Conservation (phyloP, 1,284 basidiomycete species). For the Porphyrellus sp. region DNA sequence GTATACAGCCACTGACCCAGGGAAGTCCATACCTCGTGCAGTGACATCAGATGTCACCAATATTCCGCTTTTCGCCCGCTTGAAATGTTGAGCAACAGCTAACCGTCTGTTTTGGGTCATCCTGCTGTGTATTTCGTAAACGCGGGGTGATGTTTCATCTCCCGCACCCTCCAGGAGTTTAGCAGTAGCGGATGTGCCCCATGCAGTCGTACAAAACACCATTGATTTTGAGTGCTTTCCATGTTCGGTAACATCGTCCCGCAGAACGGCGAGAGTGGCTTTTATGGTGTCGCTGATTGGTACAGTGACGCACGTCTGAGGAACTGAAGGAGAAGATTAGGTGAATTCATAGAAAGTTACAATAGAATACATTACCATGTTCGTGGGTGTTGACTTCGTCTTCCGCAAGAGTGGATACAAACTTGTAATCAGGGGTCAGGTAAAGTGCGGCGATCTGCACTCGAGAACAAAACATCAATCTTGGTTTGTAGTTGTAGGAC, state of each 20-base stretch:
- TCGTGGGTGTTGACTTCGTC: slow-evolving; percentile 66
- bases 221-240: slow-evolving; percentile 42
- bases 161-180: slow-evolving; percentile 40
- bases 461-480: slow-evolving; percentile 13
- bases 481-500: no score
- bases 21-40: slow-evolving; percentile 87
- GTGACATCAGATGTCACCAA: slow-evolving; percentile 91
- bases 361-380: slow-evolving; percentile 42
- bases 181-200: slow-evolving; percentile 55
- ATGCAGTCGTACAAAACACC: slow-evolving; percentile 69
- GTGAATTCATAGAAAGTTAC: background rate
- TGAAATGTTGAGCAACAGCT: slow-evolving; percentile 52
- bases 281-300: slow-evolving; percentile 46
- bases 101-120: slow-evolving; percentile 45
- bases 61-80: slow-evolving; percentile 42
- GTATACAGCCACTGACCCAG: slow-evolving; percentile 50
- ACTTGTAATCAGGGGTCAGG: slow-evolving; percentile 50
- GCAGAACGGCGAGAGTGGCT: slow-evolving; percentile 37
- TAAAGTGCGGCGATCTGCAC: slow-evolving; percentile 45
- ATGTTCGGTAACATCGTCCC: slow-evolving; percentile 34
- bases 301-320: slow-evolving; percentile 49
- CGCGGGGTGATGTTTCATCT: slow-evolving; percentile 36
- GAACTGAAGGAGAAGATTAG: slow-evolving; percentile 35
- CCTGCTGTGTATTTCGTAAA: slow-evolving; percentile 49
- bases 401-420: slow-evolving; percentile 59